Evolutionary conservation across 1,139 yeast species (phyloP), one percentile per base, ranked within the genome.

Genomic region (Scheffersomyces illinoinensis): DNA sequence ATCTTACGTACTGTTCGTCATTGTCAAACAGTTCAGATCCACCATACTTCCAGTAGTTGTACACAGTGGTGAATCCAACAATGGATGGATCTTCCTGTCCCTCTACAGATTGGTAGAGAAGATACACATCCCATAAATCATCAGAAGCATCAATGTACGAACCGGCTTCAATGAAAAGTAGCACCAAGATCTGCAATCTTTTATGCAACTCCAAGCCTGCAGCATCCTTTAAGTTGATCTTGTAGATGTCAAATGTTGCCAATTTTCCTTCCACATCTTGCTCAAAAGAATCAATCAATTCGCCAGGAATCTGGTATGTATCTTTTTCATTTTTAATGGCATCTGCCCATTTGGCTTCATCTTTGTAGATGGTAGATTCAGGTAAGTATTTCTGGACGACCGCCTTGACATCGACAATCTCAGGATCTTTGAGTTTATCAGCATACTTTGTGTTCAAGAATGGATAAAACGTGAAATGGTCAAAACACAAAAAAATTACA

Each of bases 141-240:
- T 95, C 98, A 1, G 75, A 74, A 50, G 82, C 80, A 69, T 93
- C 98, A 61, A 96, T 92, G 68, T 85, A 91, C 1, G 96, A 88
- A 0, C 98, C 99, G 0, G 97, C 98, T 72, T 95, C 99, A 67
- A 95, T 95, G 75, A 89, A 93, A 23, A 95, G 77, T 53, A 93
- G 76, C 23, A 91, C 91, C 66, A 95, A 84, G 2, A 93, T 85
- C 67, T 92, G 97, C 64, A 93, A 79, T 62, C 98, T 77, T 58
- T 81, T 77, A 66, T 89, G 92, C 56, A 93, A 73, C 61, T 84
- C 86, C 51, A 78, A 68, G 1, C 88, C 86, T 1, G 68, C 67
- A 0, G 70, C 72, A 23, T 74, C 76, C 10, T 69, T 64, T 59
- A 87, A 71, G 53, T 82, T 72, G 49, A 87, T 71, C 64, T 78